These are phyloP conservation scores for Dipodascus geniculatus DNA, from an alignment of 805 yeast species.

Conservation along the genomic window DNA sequence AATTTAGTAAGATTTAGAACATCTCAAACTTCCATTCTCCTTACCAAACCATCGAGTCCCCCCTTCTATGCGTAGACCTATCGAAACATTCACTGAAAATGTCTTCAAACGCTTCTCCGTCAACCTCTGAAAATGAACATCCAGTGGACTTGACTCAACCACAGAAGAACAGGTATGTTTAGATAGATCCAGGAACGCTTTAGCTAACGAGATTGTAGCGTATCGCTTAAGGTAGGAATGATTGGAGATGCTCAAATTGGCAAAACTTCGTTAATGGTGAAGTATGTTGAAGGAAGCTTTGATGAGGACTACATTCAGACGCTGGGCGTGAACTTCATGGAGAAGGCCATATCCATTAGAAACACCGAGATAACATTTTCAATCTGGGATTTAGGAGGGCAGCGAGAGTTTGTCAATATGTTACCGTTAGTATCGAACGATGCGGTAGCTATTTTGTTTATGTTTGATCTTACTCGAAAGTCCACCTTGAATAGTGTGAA, in stretches of 20 bases:
- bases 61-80: neutral
- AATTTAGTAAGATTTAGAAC: no score
- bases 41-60: neutral
- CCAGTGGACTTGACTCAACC: slow-evolving; percentile 20
- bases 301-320: slow-evolving; percentile 91
- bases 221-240: slow-evolving; percentile 67
- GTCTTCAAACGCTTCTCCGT: slow-evolving; percentile 1
- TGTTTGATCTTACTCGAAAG: slow-evolving; percentile 82
- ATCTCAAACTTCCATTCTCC: no score
- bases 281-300: slow-evolving; percentile 89
- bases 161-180: slow-evolving; percentile 13
- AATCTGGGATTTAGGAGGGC: slow-evolving; percentile 95
- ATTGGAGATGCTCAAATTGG: slow-evolving; percentile 96
- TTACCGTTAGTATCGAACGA: slow-evolving; percentile 84
- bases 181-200: neutral
- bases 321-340: slow-evolving; percentile 90
- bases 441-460: slow-evolving; percentile 80
- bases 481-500: slow-evolving; percentile 78
- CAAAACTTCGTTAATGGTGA: slow-evolving; percentile 91
- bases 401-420: slow-evolving; percentile 90
- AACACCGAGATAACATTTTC: slow-evolving; percentile 83
- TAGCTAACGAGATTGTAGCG: slow-evolving; percentile 8
- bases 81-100: neutral
- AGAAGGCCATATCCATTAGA: slow-evolving; percentile 70
- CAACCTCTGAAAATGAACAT: slow-evolving; percentile 6